Evolutionary conservation across 148 eudicot genomes (phyloP), one percentile per base, ranked within the genome.

Genomic region (Polygonum maritimum): DNA sequence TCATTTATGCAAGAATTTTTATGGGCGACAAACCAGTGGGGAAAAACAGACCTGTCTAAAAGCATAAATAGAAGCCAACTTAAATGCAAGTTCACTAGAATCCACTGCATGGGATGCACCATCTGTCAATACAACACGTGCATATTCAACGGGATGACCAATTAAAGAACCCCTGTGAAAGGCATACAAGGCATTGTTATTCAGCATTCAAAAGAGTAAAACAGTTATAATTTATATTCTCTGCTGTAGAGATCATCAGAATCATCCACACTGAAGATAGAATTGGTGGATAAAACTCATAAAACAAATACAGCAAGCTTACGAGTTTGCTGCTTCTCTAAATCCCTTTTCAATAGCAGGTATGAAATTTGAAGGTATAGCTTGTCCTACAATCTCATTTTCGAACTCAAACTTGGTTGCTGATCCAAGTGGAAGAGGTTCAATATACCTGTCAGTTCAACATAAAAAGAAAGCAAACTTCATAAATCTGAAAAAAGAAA

Each of bases 51-150:
- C 99, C 97, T 95, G 90, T 95, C 99, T 90, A 79, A 95, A 95
- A 58, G 99, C 99, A 83, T 92, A 95, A 79, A 95, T 90, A 41
- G 99, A 67, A 76, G 99, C 99, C 81, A 90, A 79, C 84, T 92
- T 95, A 78, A 95, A 95, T 48, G 99, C 99, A 73, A 95, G 99
- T 86, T 95, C 99, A 89, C 97, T 95, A 70, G 99, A 95, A 89
- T 95, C 99, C 79, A 95, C 99, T 39, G 97, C 86, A 82, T 95
- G 99, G 31, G 99, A 77, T 80, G 96, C 90, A 79, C 99, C 99
- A 83, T 95, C 99, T n/a, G 92, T 95, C 80, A 95, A 81, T 79
- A 79, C 85, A 69, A 95, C 69, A 49, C 90, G 96, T 47, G 90
- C 74, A 76, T 89, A 89, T 84, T 95, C 99, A 52, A 95, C 99